These are phyloP conservation scores for Omphalea diandra DNA, from an alignment of 441 rosid genomes.

Conservation along the genomic window DNA sequence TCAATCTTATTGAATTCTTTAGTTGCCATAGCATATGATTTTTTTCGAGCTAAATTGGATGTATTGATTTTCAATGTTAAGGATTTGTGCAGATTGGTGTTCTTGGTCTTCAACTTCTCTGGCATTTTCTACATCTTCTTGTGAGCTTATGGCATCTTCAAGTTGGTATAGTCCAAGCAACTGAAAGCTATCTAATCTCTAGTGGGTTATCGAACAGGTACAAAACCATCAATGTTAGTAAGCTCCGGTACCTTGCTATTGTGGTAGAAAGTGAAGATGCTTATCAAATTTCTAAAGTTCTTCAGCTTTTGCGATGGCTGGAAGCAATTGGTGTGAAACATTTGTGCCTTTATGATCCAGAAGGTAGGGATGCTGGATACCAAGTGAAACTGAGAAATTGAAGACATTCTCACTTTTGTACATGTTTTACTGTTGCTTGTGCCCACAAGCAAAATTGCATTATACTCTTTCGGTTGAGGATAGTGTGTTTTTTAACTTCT, in stretches of 20 bases:
- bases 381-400: not conserved
- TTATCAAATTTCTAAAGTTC: slow-evolving; percentile 35
- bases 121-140: slow-evolving; percentile 64
- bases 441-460: not conserved
- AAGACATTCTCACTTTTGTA: not conserved
- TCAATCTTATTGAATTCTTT: no score
- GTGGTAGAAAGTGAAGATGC: slow-evolving; percentile 74
- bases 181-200: slow-evolving; percentile 61
- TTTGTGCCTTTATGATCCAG: slow-evolving; percentile 67
- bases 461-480: not conserved
- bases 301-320: slow-evolving; percentile 67
- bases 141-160: slow-evolving; percentile 49
- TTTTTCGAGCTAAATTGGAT: slow-evolving; percentile 12
- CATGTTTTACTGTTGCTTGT: not conserved
- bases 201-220: slow-evolving; percentile 48
- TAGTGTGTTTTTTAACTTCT: not conserved
- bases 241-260: slow-evolving; percentile 60
- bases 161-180: slow-evolving; percentile 31
- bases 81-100: slow-evolving; percentile 44
- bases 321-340: slow-evolving; percentile 55
- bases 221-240: slow-evolving; percentile 40
- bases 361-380: slow-evolving; percentile 45
- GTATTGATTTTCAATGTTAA: slow-evolving; percentile 26
- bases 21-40: no score
- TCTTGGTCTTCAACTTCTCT: slow-evolving; percentile 42